These are phyloP conservation scores for Ophiorrhiza pumila DNA, from an alignment of 257 asterid species.

Conservation along the genomic window DNA sequence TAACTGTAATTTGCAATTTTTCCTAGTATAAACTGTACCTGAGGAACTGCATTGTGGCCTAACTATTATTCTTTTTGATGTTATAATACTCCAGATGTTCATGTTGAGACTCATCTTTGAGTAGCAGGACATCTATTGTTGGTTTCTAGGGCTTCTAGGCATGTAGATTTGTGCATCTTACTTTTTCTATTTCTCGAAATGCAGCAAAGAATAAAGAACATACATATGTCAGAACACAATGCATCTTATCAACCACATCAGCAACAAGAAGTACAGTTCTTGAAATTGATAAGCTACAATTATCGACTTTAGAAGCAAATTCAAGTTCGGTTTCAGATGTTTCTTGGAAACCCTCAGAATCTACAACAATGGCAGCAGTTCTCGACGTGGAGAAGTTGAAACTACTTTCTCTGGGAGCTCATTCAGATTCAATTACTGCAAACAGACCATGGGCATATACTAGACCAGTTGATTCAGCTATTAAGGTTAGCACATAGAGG, in stretches of 20 bases:
- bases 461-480: constrained; percentile 45
- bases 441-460: constrained; percentile 50
- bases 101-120: constrained; percentile 4
- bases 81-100: neutral
- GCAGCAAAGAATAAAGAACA: constrained; percentile 79
- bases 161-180: constrained; percentile 20
- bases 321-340: constrained; percentile 51
- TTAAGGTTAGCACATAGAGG: constrained; percentile 48
- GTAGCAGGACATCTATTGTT: neutral
- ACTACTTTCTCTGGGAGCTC: constrained; percentile 50
- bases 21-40: too few relatives aligned
- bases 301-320: constrained; percentile 54
- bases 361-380: constrained; percentile 42
- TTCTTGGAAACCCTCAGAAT: constrained; percentile 47
- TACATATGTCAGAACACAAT: constrained; percentile 53
- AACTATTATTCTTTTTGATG: neutral
- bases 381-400: constrained; percentile 62
- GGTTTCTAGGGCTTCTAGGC: neutral
- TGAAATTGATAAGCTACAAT: constrained; percentile 60
- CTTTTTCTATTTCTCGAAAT: constrained; percentile 26
- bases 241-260: constrained; percentile 62
- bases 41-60: neutral
- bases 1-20: neutral
- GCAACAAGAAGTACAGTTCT: constrained; percentile 54
- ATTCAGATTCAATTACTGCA: constrained; percentile 44